Conservation (phyloP, 495 filamentous ascomycete species). For the Aspergillus cristatus region DNA sequence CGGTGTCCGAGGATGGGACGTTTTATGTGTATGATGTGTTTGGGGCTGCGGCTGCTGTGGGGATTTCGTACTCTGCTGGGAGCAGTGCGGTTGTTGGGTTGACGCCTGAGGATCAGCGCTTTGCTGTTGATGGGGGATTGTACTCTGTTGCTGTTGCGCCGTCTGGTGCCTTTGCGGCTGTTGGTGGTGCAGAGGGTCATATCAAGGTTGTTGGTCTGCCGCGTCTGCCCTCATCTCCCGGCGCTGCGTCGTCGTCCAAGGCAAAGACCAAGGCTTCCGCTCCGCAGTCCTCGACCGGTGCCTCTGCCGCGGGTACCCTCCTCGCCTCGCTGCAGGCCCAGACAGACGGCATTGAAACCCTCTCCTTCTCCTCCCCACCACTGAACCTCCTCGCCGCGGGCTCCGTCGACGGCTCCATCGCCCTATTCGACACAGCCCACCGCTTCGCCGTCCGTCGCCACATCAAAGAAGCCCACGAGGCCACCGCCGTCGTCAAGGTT, state of each 20-base stretch:
- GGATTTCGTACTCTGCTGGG: conserved; percentile 56
- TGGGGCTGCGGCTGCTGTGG: conserved; percentile 68
- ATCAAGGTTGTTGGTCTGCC: conserved; percentile 81
- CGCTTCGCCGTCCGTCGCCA: conserved; percentile 73
- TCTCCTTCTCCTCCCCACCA: conserved; percentile 70
- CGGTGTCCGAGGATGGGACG: conserved; percentile 79
- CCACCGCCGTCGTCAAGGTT: conserved; percentile 77
- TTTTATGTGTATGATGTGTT: conserved; percentile 93
- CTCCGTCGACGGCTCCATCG: conserved; percentile 84
- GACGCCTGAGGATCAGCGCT: conserved; percentile 78
- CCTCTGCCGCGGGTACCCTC: conserved; percentile 68
- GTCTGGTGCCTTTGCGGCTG: conserved; percentile 64
- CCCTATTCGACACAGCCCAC: conserved; percentile 74
- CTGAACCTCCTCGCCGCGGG: conserved; percentile 76
- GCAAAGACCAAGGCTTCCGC: conserved; percentile 25
- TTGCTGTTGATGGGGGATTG: conserved; percentile 82
- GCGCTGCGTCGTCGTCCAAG: conserved; percentile 22
- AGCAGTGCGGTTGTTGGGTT: conserved; percentile 68
- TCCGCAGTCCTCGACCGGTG: conserved; percentile 27
- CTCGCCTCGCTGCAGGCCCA: conserved; percentile 64
- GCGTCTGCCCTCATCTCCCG: conserved; percentile 38
- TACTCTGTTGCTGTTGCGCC: conserved; percentile 80
- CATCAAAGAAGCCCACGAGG: conserved; percentile 71
- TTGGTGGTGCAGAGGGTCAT: conserved; percentile 77
- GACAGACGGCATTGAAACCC: conserved; percentile 71